Evolutionary conservation across 257 asterid genomes (phyloP), one percentile per base, ranked within the genome.

Genomic region (Penstemon barbatus): DNA sequence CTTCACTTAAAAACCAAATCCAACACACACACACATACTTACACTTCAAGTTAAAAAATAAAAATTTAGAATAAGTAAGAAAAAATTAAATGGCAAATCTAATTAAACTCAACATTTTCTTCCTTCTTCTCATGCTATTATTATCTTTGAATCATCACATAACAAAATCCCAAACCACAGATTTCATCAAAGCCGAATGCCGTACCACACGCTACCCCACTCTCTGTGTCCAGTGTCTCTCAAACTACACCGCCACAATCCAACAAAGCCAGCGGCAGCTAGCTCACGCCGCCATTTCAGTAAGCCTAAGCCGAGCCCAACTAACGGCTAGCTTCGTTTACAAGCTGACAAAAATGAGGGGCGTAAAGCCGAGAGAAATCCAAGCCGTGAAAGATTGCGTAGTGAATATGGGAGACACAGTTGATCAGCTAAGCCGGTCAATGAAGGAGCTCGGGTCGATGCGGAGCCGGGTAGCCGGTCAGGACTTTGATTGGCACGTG

Each of bases 361-460:
- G 89, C 8, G 9, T 82, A 48, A 80, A 74, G 39, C 82, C 80
- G 1, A 73, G 54, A 53, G 95, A 81, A 49, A 63, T 58, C 48
- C 87, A 61, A 38, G 94, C 91, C 4, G 61, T 84, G 11, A 77
- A 56, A 25, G 97, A 90, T 60, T 90, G 97, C 74, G 42, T 70
- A 0, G 79, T 69, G 2, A 79, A 55, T 43, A 64, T 87, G 87
- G 84, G 77, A 3, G 88, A 74, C 66, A 55, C 84, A 0, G 76
- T 84, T 40, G 81, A 83, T 8, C 85, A 84, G 74, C 89, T 90
- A 7, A 72, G 73, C 57, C 84, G 83, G 36, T 84, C 94, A 4
- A 66, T 80, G 45, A 59, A 55, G 62, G 96, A 90, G 63, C 82
- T 90, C 39, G 87, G 66, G 0, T 56, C 66, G n/a, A 45, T 79